These are phyloP conservation scores for Cytospora schulzeri DNA, from an alignment of 2,329 filamentous ascomycete species.

Conservation along the genomic window DNA sequence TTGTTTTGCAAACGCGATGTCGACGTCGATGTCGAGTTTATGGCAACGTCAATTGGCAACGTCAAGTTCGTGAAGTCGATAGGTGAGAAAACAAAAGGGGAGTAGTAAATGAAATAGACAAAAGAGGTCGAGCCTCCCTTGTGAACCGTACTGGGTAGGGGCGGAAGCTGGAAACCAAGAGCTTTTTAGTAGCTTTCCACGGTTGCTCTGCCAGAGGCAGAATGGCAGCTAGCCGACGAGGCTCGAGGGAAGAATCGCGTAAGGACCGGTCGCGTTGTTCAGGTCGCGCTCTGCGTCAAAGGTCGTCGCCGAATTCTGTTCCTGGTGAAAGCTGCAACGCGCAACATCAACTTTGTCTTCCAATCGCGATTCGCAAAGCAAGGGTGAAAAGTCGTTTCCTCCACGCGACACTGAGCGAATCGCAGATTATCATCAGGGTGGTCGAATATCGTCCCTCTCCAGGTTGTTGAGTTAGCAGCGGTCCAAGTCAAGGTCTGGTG, in stretches of 20 bases:
- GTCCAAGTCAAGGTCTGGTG: not conserved
- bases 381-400: not conserved
- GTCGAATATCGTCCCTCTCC: not conserved
- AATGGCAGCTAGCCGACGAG: not conserved
- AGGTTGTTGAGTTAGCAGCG: not conserved
- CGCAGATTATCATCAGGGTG: not conserved
- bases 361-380: not conserved
- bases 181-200: not conserved
- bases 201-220: not conserved
- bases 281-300: not conserved
- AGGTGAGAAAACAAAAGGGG: not conserved
- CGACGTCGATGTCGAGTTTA: not conserved
- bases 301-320: not conserved
- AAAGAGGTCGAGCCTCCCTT: conserved; percentile 2
- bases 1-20: not conserved
- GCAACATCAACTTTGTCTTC: not conserved
- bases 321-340: not conserved
- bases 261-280: not conserved
- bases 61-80: not conserved
- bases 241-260: not conserved
- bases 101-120: not conserved
- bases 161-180: not conserved
- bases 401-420: conserved; percentile 8
- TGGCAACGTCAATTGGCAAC: not conserved
- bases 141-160: not conserved